Percentiles rank a stretch among this genome's conserved stretches.
These are phyloP conservation scores for Mallotus japonicus DNA, from an alignment of 441 rosid genomes.

Conservation along the genomic window DNA sequence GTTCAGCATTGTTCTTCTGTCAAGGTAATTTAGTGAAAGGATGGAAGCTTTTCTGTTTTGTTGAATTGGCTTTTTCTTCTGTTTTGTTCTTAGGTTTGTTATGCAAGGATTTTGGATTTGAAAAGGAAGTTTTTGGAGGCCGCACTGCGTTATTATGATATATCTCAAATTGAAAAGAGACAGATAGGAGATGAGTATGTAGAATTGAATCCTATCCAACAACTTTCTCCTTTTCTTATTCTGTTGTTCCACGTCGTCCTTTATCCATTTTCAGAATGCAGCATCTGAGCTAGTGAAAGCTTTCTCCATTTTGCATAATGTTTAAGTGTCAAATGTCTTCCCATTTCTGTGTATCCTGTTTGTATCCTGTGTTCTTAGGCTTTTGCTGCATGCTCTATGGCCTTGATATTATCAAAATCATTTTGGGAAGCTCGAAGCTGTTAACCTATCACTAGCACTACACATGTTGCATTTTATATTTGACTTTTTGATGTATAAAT, in stretches of 20 bases:
- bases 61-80: conserved; percentile 14
- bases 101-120: conserved; percentile 97
- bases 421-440: neutral
- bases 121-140: conserved; percentile 98
- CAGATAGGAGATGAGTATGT: conserved; percentile 95
- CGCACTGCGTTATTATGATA: conserved; percentile 90
- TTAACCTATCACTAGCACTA: neutral
- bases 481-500: neutral
- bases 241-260: neutral
- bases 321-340: neutral
- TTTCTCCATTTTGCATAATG: neutral
- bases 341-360: neutral
- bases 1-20: conserved; percentile 34
- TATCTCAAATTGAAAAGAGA: conserved; percentile 96
- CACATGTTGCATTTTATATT: neutral
- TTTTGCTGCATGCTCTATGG: neutral
- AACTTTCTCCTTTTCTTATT: neutral
- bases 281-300: neutral
- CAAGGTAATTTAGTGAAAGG: neutral
- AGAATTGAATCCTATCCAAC: conserved; percentile 11
- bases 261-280: neutral
- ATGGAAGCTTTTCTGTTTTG: conserved; percentile 15
- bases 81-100: conserved; percentile 61
- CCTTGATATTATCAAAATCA: neutral
- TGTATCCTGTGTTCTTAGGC: neutral